phyloP scores from a whole-genome alignment of 306 rosid species.

The Styphnolobium japonicum region DNA sequence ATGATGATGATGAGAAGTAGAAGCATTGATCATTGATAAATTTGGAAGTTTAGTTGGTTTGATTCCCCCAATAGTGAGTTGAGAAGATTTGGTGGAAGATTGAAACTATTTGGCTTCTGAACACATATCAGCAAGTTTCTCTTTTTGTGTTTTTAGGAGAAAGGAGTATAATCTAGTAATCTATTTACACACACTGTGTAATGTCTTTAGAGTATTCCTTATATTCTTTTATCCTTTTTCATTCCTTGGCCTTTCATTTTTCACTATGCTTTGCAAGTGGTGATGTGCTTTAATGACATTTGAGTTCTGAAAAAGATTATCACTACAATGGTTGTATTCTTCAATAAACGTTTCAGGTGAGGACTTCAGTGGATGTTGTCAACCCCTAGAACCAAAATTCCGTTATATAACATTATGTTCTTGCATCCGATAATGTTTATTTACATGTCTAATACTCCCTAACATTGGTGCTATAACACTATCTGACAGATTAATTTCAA shows the following conservation, averaged over 20 bases:
- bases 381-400: not conserved
- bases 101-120: slow-evolving; percentile 10
- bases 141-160: not conserved
- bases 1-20: not conserved
- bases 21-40: not conserved
- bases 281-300: not conserved
- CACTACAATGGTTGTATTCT: not conserved
- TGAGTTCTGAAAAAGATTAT: not conserved
- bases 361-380: not conserved
- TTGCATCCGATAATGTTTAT: not conserved
- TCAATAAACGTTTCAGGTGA: not conserved
- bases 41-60: slow-evolving; percentile 1
- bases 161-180: not conserved
- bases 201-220: not conserved
- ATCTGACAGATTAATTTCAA: not conserved
- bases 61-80: not conserved
- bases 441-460: not conserved
- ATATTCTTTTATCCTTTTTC: not conserved
- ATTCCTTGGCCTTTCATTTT: not conserved
- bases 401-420: not conserved
- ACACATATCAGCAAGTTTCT: not conserved
- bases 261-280: not conserved
- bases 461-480: not conserved
- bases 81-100: slow-evolving; percentile 18
- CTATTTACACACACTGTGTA: not conserved